A percentile compares a stretch with the other conserved stretches of the same genome.
phyloP scores from a whole-genome alignment of 495 filamentous ascomycete genomes.

The Bathelium albidoporum region DNA sequence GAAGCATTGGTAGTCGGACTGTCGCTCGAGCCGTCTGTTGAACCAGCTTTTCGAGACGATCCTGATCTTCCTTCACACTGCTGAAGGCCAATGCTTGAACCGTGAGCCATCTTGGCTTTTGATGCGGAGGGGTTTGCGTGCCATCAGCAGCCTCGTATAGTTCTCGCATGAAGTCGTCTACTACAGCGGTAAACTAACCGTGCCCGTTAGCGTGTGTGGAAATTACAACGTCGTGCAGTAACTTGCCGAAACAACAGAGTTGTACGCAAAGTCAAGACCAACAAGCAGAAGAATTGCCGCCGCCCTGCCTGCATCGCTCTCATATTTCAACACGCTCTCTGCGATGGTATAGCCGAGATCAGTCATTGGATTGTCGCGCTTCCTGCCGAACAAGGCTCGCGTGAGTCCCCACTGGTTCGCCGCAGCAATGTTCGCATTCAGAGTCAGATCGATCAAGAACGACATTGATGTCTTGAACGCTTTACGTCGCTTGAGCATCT shows the following conservation, averaged over 20 bases:
- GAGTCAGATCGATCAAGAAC: conserved; percentile 15
- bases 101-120: conserved; percentile 3
- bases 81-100: conserved; percentile 5
- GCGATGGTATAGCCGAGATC: conserved; percentile 12
- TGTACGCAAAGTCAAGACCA: conserved; percentile 18
- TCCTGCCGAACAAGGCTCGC: conserved; percentile 6
- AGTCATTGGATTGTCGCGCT: conserved; percentile 11
- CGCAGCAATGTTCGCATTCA: conserved; percentile 13
- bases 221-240: background rate
- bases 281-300: conserved; percentile 17
- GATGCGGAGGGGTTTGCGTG: background rate
- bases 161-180: conserved; percentile 4
- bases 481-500: conserved; percentile 14
- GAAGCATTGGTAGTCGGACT: conserved; percentile 3
- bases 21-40: conserved; percentile 3
- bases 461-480: conserved; percentile 19
- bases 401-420: conserved; percentile 11
- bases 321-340: conserved; percentile 12
- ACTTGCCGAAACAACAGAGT: conserved; percentile 16
- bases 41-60: conserved; percentile 3
- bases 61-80: conserved; percentile 2
- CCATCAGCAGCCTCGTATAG: conserved; percentile 1
- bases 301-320: conserved; percentile 13
- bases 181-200: conserved; percentile 2
- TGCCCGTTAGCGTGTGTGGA: conserved; percentile 1